phyloP scores from a whole-genome alignment of 129 eudicot genomes.

The carrot (Daucus carota) region DNA sequence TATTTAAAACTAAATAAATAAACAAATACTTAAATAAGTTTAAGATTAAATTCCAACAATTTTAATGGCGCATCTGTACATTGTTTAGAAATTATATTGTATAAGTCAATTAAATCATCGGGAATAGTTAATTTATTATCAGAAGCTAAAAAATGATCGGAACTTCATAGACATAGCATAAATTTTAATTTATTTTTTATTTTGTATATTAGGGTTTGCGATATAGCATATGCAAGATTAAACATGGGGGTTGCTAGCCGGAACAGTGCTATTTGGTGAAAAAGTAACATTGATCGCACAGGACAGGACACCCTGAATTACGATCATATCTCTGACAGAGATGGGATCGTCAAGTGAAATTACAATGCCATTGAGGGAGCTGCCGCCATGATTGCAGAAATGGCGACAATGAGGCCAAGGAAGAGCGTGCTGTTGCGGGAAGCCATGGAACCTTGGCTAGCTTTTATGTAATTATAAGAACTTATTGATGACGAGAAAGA shows the following conservation, averaged over 20 bases:
- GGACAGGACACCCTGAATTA: background rate
- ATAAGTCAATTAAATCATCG: background rate
- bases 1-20: too few species aligned
- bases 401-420: background rate
- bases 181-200: too few species aligned
- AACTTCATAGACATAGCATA: too few species aligned
- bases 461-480: background rate
- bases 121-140: too few species aligned
- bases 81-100: background rate
- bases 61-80: background rate
- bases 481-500: background rate
- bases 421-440: background rate
- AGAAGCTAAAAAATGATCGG: too few species aligned
- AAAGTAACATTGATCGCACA: background rate
- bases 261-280: background rate
- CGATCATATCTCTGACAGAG: background rate
- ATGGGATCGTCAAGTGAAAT: background rate
- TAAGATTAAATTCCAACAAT: too few species aligned
- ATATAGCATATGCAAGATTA: too few species aligned
- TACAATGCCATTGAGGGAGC: background rate
- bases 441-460: background rate
- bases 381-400: background rate
- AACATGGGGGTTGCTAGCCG: background rate
- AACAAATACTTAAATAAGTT: too few species aligned
- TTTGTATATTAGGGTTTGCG: too few species aligned